Evolutionary conservation across 2,329 filamentous ascomycete genomes (phyloP).

Genomic region (Diaporthe capsici): DNA sequence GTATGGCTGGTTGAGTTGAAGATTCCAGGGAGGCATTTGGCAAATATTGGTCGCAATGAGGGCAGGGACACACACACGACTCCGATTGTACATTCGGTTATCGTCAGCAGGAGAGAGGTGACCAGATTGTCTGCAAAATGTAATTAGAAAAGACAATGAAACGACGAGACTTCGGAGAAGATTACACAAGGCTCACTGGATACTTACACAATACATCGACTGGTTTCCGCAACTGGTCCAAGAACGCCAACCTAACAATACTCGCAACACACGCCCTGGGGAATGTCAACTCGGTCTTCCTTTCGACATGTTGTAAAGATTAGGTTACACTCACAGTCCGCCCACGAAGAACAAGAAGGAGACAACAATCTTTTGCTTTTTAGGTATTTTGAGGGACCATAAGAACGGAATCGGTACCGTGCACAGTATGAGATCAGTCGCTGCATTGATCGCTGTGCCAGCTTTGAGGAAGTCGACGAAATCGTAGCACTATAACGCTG

Average conservation of each 20-base stretch:
- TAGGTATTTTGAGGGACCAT: constrained; percentile 11
- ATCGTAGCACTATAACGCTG: neutral
- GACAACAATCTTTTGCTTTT: constrained; percentile 7
- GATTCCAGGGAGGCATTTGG: constrained; percentile 2
- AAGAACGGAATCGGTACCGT: neutral
- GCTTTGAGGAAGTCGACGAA: constrained; percentile 10
- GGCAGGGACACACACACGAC: constrained; percentile 17
- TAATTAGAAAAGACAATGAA: neutral
- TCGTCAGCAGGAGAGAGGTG: neutral
- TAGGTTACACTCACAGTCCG: neutral
- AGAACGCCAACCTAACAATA: neutral
- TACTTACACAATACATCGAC: constrained; percentile 7
- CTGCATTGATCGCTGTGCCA: neutral
- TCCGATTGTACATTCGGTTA: constrained; percentile 21
- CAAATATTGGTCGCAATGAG: constrained; percentile 3
- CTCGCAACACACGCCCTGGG: constrained; percentile 6
- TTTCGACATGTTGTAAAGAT: no score
- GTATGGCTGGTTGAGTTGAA: constrained; percentile 3
- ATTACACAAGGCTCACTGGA: neutral
- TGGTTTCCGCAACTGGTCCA: neutral
- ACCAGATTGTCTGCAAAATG: neutral
- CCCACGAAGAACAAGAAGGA: constrained; percentile 17
- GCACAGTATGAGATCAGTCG: neutral
- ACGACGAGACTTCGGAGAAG: no score
- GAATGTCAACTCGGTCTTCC: neutral